Evolutionary conservation across 192 early-diverging fungal species (phyloP).

Genomic region (Coemansia sp.): DNA sequence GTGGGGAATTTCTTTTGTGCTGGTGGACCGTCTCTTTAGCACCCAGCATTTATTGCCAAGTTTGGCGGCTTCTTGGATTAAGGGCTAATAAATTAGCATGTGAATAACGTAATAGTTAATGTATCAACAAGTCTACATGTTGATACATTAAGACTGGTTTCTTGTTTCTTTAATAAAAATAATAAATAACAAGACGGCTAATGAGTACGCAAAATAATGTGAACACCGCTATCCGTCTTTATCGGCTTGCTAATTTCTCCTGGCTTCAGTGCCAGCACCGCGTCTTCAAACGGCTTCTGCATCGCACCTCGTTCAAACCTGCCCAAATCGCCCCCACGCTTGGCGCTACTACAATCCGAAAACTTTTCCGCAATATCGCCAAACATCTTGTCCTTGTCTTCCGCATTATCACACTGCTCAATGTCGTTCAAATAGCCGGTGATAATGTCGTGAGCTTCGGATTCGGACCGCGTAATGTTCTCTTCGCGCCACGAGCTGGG

Average conservation of each 20-base stretch:
- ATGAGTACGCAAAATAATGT: constrained; percentile 85
- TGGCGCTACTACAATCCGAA: constrained; percentile 92
- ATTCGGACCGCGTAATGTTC: constrained; percentile 85
- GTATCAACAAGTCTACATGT: no score
- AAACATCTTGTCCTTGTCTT: constrained; percentile 58
- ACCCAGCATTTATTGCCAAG: no score
- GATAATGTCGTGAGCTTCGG: constrained; percentile 79
- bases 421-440: constrained; percentile 55
- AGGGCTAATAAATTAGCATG: no score
- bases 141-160: no score
- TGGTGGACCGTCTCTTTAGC: no score
- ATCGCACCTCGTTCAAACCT: constrained; percentile 85
- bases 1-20: no score
- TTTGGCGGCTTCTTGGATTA: no score
- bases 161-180: no score
- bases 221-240: constrained; percentile 88
- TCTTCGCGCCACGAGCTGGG: constrained; percentile 90
- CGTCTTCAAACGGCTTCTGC: constrained; percentile 89
- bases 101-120: no score
- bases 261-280: constrained; percentile 78
- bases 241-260: constrained; percentile 80
- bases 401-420: neutral
- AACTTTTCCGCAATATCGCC: constrained; percentile 70
- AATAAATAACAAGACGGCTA: no score
- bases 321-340: constrained; percentile 82